Percentiles rank a stretch among this genome's conserved stretches.
These are phyloP conservation scores for Ogataea chonburiensis DNA, from an alignment of 805 yeast genomes.

Conservation along the genomic window DNA sequence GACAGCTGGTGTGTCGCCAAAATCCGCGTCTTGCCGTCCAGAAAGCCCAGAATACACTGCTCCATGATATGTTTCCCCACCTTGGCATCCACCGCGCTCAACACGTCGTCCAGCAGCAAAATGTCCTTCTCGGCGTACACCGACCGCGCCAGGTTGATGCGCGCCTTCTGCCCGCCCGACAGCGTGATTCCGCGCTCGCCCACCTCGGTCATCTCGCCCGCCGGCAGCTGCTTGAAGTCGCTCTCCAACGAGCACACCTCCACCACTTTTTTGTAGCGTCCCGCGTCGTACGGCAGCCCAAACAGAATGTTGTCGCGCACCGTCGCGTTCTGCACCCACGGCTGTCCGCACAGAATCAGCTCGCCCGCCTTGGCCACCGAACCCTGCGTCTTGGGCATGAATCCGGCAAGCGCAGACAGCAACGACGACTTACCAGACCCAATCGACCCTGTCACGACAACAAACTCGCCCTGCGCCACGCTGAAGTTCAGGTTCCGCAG, in stretches of 20 bases:
- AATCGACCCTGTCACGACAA: constrained; percentile 70
- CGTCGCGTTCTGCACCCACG: constrained; percentile 85
- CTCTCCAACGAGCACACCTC: constrained; percentile 64
- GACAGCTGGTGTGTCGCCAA: constrained; percentile 84
- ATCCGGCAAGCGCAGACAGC: constrained; percentile 67
- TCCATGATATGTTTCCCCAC: constrained; percentile 79
- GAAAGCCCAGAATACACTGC: constrained; percentile 58
- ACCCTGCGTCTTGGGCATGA: constrained; percentile 60
- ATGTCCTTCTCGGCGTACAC: constrained; percentile 69
- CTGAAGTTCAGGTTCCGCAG: constrained; percentile 49
- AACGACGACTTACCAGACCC: constrained; percentile 82
- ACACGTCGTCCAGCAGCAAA: constrained; percentile 68
- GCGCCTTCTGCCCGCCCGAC: constrained; percentile 89
- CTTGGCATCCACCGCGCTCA: constrained; percentile 80
- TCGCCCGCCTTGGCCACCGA: constrained; percentile 51
- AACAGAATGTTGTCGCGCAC: constrained; percentile 72
- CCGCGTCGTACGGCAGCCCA: constrained; percentile 54
- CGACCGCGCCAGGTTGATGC: constrained; percentile 74
- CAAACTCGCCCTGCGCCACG: constrained; percentile 59
- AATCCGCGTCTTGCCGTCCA: constrained; percentile 59
- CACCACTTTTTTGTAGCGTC: constrained; percentile 53
- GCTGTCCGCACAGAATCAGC: constrained; percentile 54
- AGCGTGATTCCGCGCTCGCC: constrained; percentile 85
- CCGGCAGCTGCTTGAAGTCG: constrained; percentile 66
- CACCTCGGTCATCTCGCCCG: constrained; percentile 75